Percentiles rank a stretch among this genome's conserved stretches.
Evolutionary conservation across 345 rosid species (phyloP).

Genomic region (Pistacia integerrima): DNA sequence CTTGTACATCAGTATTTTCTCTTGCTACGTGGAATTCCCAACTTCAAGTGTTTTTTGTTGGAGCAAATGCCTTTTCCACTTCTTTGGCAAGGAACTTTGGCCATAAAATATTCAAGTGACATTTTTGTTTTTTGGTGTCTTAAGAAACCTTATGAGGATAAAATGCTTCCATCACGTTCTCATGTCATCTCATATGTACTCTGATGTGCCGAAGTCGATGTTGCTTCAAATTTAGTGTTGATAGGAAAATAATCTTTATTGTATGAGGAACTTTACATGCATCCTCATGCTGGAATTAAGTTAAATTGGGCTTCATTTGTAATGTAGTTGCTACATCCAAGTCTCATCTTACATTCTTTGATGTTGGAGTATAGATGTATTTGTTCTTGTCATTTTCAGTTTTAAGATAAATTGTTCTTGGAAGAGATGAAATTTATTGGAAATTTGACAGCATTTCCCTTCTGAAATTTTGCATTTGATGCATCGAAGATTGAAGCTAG

Average conservation of each 20-base stretch:
- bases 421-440: not conserved
- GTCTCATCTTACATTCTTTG: not conserved
- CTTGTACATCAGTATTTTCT: not conserved
- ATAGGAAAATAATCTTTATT: not conserved
- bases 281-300: not conserved
- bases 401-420: not conserved
- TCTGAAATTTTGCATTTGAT: not conserved
- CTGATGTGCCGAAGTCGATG: not conserved
- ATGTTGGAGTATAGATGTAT: not conserved
- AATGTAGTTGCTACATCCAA: not conserved
- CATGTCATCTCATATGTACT: not conserved
- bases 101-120: not conserved
- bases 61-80: not conserved
- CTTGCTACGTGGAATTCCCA: not conserved
- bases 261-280: not conserved
- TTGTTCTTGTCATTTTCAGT: not conserved
- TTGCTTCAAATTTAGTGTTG: not conserved
- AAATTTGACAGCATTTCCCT: too few relatives aligned
- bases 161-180: not conserved
- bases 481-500: not conserved
- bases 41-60: not conserved
- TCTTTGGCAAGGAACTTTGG: too few relatives aligned
- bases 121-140: not conserved
- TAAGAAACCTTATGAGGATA: not conserved
- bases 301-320: not conserved